A percentile compares a stretch with the other conserved stretches of the same genome.
These are phyloP conservation scores for Lepidium aucheri DNA, from an alignment of 345 rosid species.

Conservation along the genomic window DNA sequence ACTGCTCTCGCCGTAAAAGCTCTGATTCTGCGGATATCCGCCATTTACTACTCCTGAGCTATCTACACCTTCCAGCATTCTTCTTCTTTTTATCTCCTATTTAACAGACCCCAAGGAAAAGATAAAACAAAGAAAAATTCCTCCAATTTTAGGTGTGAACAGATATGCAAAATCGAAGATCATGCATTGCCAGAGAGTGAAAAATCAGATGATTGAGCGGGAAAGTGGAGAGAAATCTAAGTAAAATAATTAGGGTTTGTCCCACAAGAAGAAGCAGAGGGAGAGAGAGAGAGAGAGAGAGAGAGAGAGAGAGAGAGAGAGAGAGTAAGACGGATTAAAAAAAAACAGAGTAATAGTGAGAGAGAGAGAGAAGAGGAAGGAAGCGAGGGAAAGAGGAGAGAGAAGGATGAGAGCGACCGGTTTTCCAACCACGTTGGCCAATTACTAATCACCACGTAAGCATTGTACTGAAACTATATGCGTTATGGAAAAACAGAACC, in stretches of 20 bases:
- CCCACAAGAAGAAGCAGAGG: conserved; percentile 39
- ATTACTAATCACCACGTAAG: conserved; percentile 35
- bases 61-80: conserved; percentile 73
- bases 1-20: conserved; percentile 44
- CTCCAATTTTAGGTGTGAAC: conserved; percentile 16
- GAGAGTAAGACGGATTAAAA: too few species aligned
- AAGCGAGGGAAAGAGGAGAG: conserved; percentile 11
- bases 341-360: background rate
- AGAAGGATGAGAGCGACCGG: conserved; percentile 33
- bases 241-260: conserved; percentile 33
- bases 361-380: background rate
- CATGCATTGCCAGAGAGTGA: conserved; percentile 51
- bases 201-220: conserved; percentile 18
- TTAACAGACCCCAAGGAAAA: background rate
- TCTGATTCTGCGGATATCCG: conserved; percentile 61
- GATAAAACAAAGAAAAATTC: background rate
- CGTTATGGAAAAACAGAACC: conserved; percentile 29
- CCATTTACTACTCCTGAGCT: conserved; percentile 54
- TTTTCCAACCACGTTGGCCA: conserved; percentile 25
- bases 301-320: background rate
- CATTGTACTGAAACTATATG: conserved; percentile 2
- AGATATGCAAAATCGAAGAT: conserved; percentile 39
- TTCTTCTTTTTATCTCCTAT: background rate
- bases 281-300: background rate
- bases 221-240: conserved; percentile 6